Evolutionary conservation across 768 basidiomycete genomes (phyloP).

Genomic region (Hysterangium stoloniferum): DNA sequence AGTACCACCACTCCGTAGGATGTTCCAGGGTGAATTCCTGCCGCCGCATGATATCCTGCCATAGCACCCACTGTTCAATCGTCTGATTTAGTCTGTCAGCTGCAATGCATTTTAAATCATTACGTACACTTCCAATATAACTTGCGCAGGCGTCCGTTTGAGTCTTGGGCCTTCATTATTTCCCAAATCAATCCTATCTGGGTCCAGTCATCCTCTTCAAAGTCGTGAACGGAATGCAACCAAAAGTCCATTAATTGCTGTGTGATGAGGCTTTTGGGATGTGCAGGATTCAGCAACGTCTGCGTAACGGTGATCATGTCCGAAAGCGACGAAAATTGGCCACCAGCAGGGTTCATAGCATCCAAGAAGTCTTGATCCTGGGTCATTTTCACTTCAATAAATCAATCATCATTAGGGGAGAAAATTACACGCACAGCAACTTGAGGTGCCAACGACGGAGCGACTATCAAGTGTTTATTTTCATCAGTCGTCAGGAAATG

Average conservation of each 20-base stretch:
- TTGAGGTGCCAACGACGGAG: constrained; percentile 16
- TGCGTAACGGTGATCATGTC: constrained; percentile 39
- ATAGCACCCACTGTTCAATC: constrained; percentile 20
- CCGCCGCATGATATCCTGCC: constrained; percentile 18
- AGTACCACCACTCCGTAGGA: constrained; percentile 25
- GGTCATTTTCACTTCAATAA: neutral
- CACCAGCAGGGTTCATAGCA: constrained; percentile 36
- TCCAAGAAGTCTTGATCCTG: constrained; percentile 35
- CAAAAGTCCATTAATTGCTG: constrained; percentile 22
- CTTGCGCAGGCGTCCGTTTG: constrained; percentile 14
- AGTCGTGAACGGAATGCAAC: constrained; percentile 24
- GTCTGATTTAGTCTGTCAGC: neutral
- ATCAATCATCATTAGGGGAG: neutral
- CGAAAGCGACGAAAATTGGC: constrained; percentile 42
- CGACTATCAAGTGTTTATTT: constrained; percentile 31
- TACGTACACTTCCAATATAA: constrained; percentile 25
- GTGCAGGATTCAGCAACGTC: constrained; percentile 34
- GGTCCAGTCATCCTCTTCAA: constrained; percentile 20
- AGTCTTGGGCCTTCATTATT: constrained; percentile 15
- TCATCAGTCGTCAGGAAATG: constrained; percentile 34
- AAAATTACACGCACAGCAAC: constrained; percentile 16
- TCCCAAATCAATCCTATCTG: constrained; percentile 17
- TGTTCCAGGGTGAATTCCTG: constrained; percentile 22
- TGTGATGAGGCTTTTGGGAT: constrained; percentile 16
- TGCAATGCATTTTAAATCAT: neutral